Evolutionary conservation across 345 rosid genomes (phyloP), one percentile per base, ranked within the genome.

Genomic region (Gossypium australe): DNA sequence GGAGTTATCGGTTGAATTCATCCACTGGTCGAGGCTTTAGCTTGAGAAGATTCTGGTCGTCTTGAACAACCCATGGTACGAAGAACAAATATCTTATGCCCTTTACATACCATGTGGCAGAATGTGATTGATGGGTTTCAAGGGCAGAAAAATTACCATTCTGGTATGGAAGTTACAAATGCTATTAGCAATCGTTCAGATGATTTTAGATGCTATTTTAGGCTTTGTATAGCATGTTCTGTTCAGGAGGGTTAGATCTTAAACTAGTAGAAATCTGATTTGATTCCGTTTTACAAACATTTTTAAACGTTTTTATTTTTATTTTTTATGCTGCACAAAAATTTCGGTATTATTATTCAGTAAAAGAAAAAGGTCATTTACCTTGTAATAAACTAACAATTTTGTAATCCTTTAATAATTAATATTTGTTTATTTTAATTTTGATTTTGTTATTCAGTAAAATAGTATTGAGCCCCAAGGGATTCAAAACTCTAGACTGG

Each of bases 1-100:
- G 95, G 80, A 83, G 89, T 9, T 84, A 88, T 61, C 83, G 92
- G 20, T 82, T 88, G 27, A 81, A 78, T 38, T 41, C 74, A 53
- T 71, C 65, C 11, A 18, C 74, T 22, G n/a, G 27, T 71, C 64
- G 44, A 71, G 74, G 74, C 52, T 71, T 56, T 38, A 34, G n/a
- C 13, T 53, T 71, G 11, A 71, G 65, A 41, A 57, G 75, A 41
- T 17, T 71, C 14, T 41, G 75, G 75, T 55, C 75, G 11, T 71
- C 65, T 41, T 71, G 29, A 56, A 27, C 61, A 58, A 22, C 14
- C 52, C 7, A 41, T 20, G 18, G 38, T 45, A 20, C 27, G 27
- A 4, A 57, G 22, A 55, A 55, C 59, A 55, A 7, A 18, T 55
- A 55, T 55, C 59, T 8, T 55, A 1, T 5, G 41, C 41, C 41